Evolutionary conservation across 1,139 yeast genomes (phyloP).

Genomic region (Pichia sp.): DNA sequence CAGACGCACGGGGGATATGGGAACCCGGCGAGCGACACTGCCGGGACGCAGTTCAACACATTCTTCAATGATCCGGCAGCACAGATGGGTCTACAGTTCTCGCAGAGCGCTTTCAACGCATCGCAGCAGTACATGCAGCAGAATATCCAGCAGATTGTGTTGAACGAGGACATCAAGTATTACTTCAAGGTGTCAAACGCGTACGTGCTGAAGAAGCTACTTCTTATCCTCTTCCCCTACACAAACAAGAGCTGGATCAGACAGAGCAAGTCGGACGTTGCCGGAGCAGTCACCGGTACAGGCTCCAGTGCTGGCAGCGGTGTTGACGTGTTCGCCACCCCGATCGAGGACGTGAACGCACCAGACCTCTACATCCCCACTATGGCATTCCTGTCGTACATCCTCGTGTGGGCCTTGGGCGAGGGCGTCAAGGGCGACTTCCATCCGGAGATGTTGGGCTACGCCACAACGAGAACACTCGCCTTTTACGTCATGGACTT

Average conservation of each 20-base stretch:
- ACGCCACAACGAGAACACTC: conserved; percentile 83
- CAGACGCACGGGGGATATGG: conserved; percentile 7
- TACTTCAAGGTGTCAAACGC: conserved; percentile 90
- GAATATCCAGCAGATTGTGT: conserved; percentile 54
- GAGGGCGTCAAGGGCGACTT: conserved; percentile 88
- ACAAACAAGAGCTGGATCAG: conserved; percentile 76
- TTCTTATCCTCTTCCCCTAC: conserved; percentile 81
- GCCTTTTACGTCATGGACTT: conserved; percentile 79
- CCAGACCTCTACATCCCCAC: conserved; percentile 96
- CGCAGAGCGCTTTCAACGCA: conserved; percentile 73
- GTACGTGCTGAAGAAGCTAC: conserved; percentile 73
- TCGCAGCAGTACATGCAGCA: conserved; percentile 72
- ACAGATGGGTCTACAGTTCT: conserved; percentile 83
- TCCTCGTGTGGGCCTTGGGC: conserved; percentile 76
- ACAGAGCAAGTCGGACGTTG: conserved; percentile 34
- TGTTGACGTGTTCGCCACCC: conserved; percentile 59
- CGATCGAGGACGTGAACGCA: conserved; percentile 81
- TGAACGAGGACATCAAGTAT: conserved; percentile 59
- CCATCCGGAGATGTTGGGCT: conserved; percentile 90
- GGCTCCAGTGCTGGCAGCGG: not conserved
- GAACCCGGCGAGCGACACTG: not conserved
- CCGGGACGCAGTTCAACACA: conserved; percentile 27
- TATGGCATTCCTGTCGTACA: conserved; percentile 88
- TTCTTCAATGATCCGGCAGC: conserved; percentile 78
- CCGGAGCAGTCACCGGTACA: not conserved